Evolutionary conservation across 768 basidiomycete species (phyloP).

Genomic region (Agaricus blazei): DNA sequence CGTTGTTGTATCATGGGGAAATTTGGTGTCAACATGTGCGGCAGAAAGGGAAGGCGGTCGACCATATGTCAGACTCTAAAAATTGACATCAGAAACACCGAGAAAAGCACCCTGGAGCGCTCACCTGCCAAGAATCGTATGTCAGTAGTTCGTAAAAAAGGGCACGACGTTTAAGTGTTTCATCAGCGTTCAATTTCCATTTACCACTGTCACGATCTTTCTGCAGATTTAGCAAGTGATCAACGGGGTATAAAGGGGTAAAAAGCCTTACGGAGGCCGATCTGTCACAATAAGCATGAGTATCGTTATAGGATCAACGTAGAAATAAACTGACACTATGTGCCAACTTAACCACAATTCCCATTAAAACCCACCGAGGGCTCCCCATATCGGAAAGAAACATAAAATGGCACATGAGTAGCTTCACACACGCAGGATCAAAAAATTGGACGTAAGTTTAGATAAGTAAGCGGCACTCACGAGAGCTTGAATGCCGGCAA

Average conservation of each 20-base stretch:
- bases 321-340: conserved; percentile 47
- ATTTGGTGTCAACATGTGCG: conserved; percentile 50
- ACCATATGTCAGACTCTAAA: conserved; percentile 65
- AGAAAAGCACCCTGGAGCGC: conserved; percentile 13
- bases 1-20: conserved; percentile 41
- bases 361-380: conserved; percentile 67
- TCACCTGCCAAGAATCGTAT: conserved; percentile 69
- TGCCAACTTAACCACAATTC: conserved; percentile 63
- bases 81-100: conserved; percentile 1
- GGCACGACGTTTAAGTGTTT: conserved; percentile 54
- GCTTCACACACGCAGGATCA: conserved; percentile 27
- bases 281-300: conserved; percentile 26
- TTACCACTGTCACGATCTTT: conserved; percentile 66
- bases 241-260: neutral
- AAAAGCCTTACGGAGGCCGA: conserved; percentile 58
- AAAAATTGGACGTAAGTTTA: conserved; percentile 3
- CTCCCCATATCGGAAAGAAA: conserved; percentile 48
- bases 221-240: neutral
- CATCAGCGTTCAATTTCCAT: conserved; percentile 53
- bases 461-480: conserved; percentile 28
- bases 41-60: conserved; percentile 62
- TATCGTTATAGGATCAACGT: conserved; percentile 17
- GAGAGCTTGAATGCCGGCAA: conserved; percentile 61
- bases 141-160: conserved; percentile 63
- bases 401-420: conserved; percentile 54